phyloP scores from a whole-genome alignment of 2,329 filamentous ascomycete species.

The Ceratocystis cacaofunesta region DNA sequence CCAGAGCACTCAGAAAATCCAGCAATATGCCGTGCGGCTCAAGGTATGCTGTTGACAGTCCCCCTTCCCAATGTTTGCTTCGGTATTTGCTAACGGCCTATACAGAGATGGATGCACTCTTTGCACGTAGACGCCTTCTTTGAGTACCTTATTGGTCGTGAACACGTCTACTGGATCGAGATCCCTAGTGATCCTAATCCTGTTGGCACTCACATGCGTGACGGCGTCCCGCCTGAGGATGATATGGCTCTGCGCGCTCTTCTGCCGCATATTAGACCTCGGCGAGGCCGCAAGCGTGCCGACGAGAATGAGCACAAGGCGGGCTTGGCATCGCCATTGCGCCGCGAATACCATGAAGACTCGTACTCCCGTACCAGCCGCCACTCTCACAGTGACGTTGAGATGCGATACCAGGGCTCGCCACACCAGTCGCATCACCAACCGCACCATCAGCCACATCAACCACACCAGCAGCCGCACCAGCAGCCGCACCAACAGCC shows the following conservation, averaged over 20 bases:
- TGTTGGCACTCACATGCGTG: slow-evolving; percentile 50
- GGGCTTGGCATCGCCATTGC: slow-evolving; percentile 43
- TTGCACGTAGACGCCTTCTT: slow-evolving; percentile 95
- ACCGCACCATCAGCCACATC: neutral
- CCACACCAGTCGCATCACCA: neutral
- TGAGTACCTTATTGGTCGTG: slow-evolving; percentile 54
- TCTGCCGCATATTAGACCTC: slow-evolving; percentile 58
- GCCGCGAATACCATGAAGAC: slow-evolving; percentile 30
- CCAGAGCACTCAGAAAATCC: slow-evolving; percentile 82
- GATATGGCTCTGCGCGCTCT: slow-evolving; percentile 76
- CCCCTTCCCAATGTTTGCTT: neutral
- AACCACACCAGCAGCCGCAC: neutral
- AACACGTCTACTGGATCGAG: slow-evolving; percentile 64
- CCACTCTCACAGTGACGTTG: neutral
- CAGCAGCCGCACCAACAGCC: neutral
- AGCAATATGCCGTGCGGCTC: slow-evolving; percentile 82
- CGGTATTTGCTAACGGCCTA: neutral
- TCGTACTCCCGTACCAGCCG: neutral
- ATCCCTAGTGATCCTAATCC: slow-evolving; percentile 52
- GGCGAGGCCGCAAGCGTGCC: slow-evolving; percentile 45
- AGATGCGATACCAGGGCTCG: slow-evolving; percentile 27
- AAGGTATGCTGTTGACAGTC: slow-evolving; percentile 43
- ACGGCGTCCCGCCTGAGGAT: slow-evolving; percentile 73
- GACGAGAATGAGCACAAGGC: slow-evolving; percentile 42
- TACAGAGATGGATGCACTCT: slow-evolving; percentile 83